Evolutionary conservation across 768 basidiomycete genomes (phyloP).

Genomic region (Suillus bovinus): DNA sequence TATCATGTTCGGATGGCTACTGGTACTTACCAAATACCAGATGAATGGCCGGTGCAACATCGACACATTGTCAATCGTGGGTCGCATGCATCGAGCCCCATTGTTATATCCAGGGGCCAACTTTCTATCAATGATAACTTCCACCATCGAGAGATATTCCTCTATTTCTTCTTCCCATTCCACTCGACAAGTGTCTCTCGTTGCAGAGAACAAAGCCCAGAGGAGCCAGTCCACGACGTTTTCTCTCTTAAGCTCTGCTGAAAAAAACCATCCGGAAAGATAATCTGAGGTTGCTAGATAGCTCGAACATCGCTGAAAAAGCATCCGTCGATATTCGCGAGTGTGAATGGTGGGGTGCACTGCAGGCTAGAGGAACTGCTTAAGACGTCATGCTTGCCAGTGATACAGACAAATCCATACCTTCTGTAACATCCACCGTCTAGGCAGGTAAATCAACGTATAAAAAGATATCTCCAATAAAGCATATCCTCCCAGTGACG

Average conservation of each 20-base stretch:
- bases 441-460: conserved; percentile 48
- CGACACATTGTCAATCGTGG: conserved; percentile 57
- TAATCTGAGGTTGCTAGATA: conserved; percentile 25
- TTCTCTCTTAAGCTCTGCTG: conserved; percentile 38
- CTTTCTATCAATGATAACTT: conserved; percentile 39
- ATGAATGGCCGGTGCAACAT: conserved; percentile 58
- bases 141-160: conserved; percentile 44
- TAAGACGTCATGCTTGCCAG: neutral
- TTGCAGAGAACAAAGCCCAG: conserved; percentile 59
- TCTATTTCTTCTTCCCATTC: conserved; percentile 55
- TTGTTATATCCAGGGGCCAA: conserved; percentile 43
- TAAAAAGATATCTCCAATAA: conserved; percentile 51
- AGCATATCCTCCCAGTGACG: conserved; percentile 36
- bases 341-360: conserved; percentile 39
- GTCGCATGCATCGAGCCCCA: conserved; percentile 45
- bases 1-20: conserved; percentile 21
- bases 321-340: conserved; percentile 42
- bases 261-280: conserved; percentile 56
- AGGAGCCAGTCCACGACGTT: conserved; percentile 64
- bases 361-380: conserved; percentile 23
- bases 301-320: conserved; percentile 50
- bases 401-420: conserved; percentile 20
- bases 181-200: conserved; percentile 28
- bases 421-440: conserved; percentile 46
- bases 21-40: conserved; percentile 57